Conservation (phyloP, 1,284 basidiomycete genomes). For the Boletus sp. region DNA sequence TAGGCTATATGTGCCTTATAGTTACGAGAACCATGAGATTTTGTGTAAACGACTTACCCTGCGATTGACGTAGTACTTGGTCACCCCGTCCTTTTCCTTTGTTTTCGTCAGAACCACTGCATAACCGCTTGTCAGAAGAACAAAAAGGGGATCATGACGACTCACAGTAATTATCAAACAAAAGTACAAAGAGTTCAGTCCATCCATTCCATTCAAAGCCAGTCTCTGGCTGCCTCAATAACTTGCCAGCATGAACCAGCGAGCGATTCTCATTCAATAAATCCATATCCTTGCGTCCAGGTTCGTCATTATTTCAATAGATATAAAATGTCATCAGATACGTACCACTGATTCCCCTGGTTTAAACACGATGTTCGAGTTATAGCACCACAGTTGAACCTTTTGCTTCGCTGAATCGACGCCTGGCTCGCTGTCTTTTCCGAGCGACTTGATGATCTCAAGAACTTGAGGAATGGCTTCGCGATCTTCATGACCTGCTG, state of each 20-base stretch:
- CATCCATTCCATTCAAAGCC: conserved; percentile 80
- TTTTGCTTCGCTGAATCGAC: conserved; percentile 83
- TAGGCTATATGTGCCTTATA: conserved; percentile 58
- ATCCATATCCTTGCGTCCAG: conserved; percentile 74
- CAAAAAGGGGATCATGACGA: conserved; percentile 15
- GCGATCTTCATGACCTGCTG: conserved; percentile 75
- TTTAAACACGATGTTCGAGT: conserved; percentile 80
- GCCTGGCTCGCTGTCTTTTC: conserved; percentile 84
- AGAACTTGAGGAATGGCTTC: conserved; percentile 81
- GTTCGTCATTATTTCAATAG: conserved; percentile 9
- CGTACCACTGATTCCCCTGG: conserved; percentile 77
- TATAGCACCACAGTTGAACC: conserved; percentile 86
- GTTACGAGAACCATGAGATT: background rate
- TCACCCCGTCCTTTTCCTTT: conserved; percentile 72
- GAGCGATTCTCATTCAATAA: conserved; percentile 82
- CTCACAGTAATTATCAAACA: conserved; percentile 94
- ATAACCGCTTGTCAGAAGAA: conserved; percentile 15
- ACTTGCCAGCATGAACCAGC: conserved; percentile 80
- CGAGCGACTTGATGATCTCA: conserved; percentile 83
- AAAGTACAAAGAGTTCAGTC: conserved; percentile 84
- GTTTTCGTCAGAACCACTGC: conserved; percentile 88
- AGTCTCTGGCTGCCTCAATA: conserved; percentile 86
- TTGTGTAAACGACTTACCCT: conserved; percentile 55
- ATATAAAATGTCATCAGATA: conserved; percentile 15
- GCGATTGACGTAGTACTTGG: conserved; percentile 79